phyloP scores from a whole-genome alignment of 352 stramenopile genomes.

The Saprolegnia parasitica region DNA sequence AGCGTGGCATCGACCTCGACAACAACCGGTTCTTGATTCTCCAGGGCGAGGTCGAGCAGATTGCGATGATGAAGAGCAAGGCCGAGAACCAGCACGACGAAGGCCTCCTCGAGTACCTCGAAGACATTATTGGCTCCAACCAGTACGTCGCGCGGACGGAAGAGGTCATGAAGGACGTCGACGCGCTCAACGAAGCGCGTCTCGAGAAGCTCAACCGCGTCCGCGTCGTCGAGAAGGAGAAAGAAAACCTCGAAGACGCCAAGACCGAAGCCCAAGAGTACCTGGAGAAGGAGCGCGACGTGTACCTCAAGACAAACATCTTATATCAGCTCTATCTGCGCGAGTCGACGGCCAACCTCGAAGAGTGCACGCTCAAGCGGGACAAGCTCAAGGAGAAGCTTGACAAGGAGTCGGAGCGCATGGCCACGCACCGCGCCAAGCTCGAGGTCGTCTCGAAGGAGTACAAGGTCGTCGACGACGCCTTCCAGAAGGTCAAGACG shows the following conservation, averaged over 20 bases:
- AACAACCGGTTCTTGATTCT: conserved; percentile 99
- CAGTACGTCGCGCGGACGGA: conserved; percentile 96
- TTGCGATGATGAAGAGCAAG: conserved; percentile 99
- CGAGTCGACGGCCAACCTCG: conserved; percentile 62
- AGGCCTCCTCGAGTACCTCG: conserved; percentile 98
- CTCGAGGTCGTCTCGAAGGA: conserved; percentile 78
- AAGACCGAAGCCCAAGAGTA: conserved; percentile 94
- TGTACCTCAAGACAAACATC: conserved; percentile 95
- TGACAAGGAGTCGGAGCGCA: conserved; percentile 59
- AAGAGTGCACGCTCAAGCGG: conserved; percentile 56
- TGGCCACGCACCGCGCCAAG: conserved; percentile 72
- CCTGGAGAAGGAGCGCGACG: conserved; percentile 92
- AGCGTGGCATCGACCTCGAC: conserved; percentile 97
- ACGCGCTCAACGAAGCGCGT: conserved; percentile 88
- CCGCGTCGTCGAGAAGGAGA: conserved; percentile 98
- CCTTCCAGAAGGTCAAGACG: conserved; percentile 79
- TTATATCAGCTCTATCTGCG: conserved; percentile 94
- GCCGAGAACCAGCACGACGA: conserved; percentile 87
- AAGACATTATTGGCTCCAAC: conserved; percentile 99
- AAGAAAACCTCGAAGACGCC: conserved; percentile 90
- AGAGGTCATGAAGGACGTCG: conserved; percentile 89
- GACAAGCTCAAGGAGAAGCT: conserved; percentile 71
- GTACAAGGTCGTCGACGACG: conserved; percentile 68
- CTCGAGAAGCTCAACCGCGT: conserved; percentile 97
- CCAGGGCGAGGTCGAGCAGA: conserved; percentile 96